These are phyloP conservation scores for Ophiostoma australiae DNA, from an alignment of 2,329 filamentous ascomycete species.

Conservation along the genomic window DNA sequence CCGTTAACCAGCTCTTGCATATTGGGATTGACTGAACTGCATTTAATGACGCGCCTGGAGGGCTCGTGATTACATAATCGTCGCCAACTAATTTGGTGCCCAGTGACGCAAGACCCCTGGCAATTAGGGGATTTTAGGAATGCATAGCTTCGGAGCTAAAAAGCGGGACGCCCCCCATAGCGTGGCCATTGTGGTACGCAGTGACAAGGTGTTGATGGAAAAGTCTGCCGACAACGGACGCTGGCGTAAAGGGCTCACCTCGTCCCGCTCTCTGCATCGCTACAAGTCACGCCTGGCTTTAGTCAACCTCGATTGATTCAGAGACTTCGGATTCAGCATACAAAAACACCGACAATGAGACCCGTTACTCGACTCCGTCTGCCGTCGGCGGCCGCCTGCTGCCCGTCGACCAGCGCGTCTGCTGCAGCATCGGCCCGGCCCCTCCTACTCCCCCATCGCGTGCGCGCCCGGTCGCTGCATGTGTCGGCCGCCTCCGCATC, in stretches of 20 bases:
- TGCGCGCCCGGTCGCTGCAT: not conserved
- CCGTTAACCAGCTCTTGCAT: not conserved
- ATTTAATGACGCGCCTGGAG: not conserved
- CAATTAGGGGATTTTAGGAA: constrained; percentile 1
- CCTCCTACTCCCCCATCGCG: not conserved
- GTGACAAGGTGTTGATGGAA: constrained; percentile 11
- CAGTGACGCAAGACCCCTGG: constrained; percentile 14
- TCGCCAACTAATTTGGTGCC: not conserved
- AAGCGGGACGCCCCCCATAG: constrained; percentile 12
- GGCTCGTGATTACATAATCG: not conserved
- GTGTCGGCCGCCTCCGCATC: not conserved
- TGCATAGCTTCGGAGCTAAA: constrained; percentile 12
- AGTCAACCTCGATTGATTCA: not conserved
- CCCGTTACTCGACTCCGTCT: constrained; percentile 18
- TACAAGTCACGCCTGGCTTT: not conserved
- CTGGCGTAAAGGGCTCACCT: constrained; percentile 1
- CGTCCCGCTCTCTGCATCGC: not conserved
- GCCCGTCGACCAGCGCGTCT: not conserved
- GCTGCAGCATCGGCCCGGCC: not conserved
- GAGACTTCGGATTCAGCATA: not conserved
- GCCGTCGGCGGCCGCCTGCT: constrained; percentile 15
- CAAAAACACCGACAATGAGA: constrained; percentile 1
- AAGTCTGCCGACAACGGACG: constrained; percentile 20
- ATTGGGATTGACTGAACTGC: not conserved
- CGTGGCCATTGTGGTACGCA: not conserved